Conservation (phyloP, 202 grass and related monocot genomes). For the Musa balbisiana region DNA sequence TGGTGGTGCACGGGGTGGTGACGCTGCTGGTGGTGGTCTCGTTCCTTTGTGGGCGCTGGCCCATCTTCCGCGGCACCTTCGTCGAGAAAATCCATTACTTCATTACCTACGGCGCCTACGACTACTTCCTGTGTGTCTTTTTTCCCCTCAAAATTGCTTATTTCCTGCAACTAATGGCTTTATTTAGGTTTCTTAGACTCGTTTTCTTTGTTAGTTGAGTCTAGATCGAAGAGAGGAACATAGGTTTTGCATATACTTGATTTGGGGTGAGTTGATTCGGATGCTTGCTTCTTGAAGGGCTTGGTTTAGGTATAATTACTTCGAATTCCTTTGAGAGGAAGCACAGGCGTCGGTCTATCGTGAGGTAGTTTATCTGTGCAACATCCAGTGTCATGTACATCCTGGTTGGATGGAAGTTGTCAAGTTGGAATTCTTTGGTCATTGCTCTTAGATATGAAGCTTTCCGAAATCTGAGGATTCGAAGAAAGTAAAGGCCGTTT, state of each 20-base stretch:
- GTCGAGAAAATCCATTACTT: constrained; percentile 78
- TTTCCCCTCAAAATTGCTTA: background rate
- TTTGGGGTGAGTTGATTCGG: background rate
- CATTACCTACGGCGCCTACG: constrained; percentile 82
- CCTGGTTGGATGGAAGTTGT: background rate
- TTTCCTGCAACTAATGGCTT: background rate
- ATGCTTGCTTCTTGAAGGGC: background rate
- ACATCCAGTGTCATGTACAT: background rate
- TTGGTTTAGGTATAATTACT: background rate
- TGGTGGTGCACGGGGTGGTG: constrained; percentile 72
- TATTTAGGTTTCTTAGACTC: background rate
- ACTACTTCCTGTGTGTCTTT: constrained; percentile 66
- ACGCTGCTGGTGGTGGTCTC: constrained; percentile 83
- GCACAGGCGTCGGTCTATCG: background rate
- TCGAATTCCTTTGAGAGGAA: background rate
- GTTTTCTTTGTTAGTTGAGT: background rate
- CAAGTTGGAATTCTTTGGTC: background rate
- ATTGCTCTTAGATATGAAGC: background rate
- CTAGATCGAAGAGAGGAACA: background rate
- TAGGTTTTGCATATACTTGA: background rate
- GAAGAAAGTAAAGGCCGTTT: background rate
- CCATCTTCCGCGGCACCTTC: constrained; percentile 98
- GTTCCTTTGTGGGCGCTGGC: constrained; percentile 95
- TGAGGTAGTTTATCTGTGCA: background rate
- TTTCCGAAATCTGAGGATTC: background rate